Conservation (phyloP, 2,329 filamentous ascomycete species). For the Alternaria ethzedia region DNA sequence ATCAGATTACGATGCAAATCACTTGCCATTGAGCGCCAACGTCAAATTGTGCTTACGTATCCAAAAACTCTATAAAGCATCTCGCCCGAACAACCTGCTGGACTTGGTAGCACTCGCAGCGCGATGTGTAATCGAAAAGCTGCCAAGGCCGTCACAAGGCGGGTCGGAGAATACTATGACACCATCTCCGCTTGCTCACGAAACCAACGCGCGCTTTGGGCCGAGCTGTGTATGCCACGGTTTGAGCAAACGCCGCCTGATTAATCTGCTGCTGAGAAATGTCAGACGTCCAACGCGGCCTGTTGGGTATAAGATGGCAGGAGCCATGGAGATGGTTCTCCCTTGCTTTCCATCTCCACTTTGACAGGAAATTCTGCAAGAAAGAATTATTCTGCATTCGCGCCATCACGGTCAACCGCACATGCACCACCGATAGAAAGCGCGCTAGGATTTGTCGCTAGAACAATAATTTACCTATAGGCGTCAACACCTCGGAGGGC, state of each 20-base stretch:
- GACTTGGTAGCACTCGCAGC: conserved; percentile 3
- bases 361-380: not conserved
- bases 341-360: not conserved
- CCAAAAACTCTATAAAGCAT: not conserved
- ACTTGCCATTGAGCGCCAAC: not conserved
- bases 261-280: conserved; percentile 38
- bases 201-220: conserved; percentile 24
- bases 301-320: not conserved
- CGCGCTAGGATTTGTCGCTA: conserved; percentile 22
- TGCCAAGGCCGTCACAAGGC: conserved; percentile 40
- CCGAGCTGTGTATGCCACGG: conserved; percentile 15
- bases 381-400: conserved; percentile 1
- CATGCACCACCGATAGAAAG: conserved; percentile 7
- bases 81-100: conserved; percentile 15
- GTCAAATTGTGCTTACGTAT: conserved; percentile 14
- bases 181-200: conserved; percentile 40
- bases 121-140: conserved; percentile 23
- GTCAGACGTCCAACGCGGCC: conserved; percentile 4
- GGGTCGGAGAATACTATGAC: conserved; percentile 38
- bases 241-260: conserved; percentile 16
- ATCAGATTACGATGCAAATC: not conserved
- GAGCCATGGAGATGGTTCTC: conserved; percentile 5
- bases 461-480: conserved; percentile 18
- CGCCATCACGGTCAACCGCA: not conserved
- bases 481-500: conserved; percentile 11